Conservation (phyloP, 2,329 filamentous ascomycete genomes). For the Colletotrichum cordylinicola region DNA sequence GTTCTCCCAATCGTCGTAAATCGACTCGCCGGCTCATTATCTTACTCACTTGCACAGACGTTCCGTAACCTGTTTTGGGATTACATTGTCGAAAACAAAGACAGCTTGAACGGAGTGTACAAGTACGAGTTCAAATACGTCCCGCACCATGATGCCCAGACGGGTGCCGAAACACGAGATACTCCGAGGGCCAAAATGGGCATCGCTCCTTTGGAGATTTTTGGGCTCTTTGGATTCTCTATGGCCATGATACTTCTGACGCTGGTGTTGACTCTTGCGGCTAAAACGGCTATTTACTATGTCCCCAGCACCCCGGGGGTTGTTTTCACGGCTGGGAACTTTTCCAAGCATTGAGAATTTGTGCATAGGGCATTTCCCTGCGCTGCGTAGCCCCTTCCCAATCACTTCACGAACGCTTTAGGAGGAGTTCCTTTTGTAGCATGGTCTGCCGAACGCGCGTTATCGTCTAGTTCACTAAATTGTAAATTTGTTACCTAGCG, state of each 20-base stretch:
- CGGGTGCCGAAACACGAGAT: neutral
- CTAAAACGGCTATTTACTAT: neutral
- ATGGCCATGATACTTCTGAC: neutral
- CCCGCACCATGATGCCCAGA: neutral
- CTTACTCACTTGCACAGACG: neutral
- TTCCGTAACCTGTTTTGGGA: neutral
- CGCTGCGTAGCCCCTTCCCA: neutral
- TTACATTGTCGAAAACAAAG: neutral
- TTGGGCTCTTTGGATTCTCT: neutral
- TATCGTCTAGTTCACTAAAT: neutral
- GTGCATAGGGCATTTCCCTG: neutral
- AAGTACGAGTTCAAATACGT: neutral
- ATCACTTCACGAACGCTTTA: neutral
- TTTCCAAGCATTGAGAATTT: neutral
- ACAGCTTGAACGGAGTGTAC: neutral
- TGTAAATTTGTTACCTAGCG: neutral
- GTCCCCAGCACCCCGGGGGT: neutral
- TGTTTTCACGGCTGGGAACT: neutral
- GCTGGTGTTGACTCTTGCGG: neutral
- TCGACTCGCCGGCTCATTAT: rapidly evolving
- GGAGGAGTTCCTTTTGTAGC: neutral
- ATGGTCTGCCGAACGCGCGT: neutral
- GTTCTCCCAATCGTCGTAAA: neutral
- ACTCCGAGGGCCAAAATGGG: neutral
- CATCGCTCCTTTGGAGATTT: neutral